A percentile compares a stretch with the other conserved stretches of the same genome.
Evolutionary conservation across 1,284 basidiomycete species (phyloP).

Genomic region (Mycena sp.): DNA sequence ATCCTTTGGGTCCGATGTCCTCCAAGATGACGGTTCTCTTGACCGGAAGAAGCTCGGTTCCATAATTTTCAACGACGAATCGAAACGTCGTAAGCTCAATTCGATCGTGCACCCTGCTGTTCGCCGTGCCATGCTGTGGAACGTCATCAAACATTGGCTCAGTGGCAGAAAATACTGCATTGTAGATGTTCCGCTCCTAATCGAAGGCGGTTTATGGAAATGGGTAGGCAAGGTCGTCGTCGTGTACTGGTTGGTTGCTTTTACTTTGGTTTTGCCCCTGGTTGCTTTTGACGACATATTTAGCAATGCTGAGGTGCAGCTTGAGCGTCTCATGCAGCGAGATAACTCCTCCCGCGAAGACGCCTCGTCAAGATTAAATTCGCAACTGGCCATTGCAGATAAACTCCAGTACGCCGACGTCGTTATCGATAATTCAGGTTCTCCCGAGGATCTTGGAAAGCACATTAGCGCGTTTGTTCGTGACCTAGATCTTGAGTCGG

Average conservation of each 20-base stretch:
- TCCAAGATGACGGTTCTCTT: slow-evolving; percentile 77
- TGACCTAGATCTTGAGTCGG: slow-evolving; percentile 61
- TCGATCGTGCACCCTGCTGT: slow-evolving; percentile 93
- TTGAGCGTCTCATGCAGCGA: slow-evolving; percentile 80
- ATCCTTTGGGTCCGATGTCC: slow-evolving; percentile 77
- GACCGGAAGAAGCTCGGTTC: slow-evolving; percentile 87
- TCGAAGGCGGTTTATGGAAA: slow-evolving; percentile 90
- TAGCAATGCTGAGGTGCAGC: slow-evolving; percentile 81
- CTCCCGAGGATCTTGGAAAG: slow-evolving; percentile 69
- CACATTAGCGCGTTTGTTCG: slow-evolving; percentile 77
- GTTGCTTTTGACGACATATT: neutral
- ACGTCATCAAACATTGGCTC: slow-evolving; percentile 80
- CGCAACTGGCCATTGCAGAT: slow-evolving; percentile 83
- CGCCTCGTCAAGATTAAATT: slow-evolving; percentile 78
- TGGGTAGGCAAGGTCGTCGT: slow-evolving; percentile 88
- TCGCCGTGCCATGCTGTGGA: slow-evolving; percentile 76
- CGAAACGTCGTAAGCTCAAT: slow-evolving; percentile 81
- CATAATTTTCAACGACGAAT: slow-evolving; percentile 86
- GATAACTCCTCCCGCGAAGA: slow-evolving; percentile 67
- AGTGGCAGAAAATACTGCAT: slow-evolving; percentile 83
- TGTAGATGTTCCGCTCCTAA: slow-evolving; percentile 92
- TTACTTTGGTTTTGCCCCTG: neutral
- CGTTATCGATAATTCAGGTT: slow-evolving; percentile 91
- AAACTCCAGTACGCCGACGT: slow-evolving; percentile 89
- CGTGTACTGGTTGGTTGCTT: slow-evolving; percentile 81